A percentile compares a stretch with the other conserved stretches of the same genome.
Evolutionary conservation across 345 rosid genomes (phyloP).

Genomic region (thale cress (Arabidopsis thaliana)): DNA sequence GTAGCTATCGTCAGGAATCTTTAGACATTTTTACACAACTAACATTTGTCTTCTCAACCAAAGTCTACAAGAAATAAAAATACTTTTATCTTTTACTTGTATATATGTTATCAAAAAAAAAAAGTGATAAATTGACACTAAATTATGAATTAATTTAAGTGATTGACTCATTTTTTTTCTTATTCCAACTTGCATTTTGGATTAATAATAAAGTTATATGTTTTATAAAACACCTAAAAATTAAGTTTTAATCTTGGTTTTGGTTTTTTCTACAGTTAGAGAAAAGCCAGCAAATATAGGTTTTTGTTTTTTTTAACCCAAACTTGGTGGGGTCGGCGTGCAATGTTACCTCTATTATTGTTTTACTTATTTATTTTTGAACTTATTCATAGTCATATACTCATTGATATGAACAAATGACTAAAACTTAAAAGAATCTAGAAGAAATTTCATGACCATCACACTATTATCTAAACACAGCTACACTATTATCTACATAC

Average conservation of each 20-base stretch:
- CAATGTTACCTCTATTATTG: conserved; percentile 26
- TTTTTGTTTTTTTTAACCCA: not conserved
- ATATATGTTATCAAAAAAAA: no score
- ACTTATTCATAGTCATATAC: not conserved
- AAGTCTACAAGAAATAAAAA: not conserved
- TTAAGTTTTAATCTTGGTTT: not conserved
- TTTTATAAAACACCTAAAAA: no score
- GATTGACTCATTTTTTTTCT: no score
- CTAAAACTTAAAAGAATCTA: not conserved
- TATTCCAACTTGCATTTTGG: no score
- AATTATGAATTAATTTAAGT: no score
- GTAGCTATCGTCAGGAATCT: conserved; percentile 26
- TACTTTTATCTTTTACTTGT: not conserved
- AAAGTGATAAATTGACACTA: no score
- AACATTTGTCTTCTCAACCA: not conserved
- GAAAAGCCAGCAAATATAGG: conserved; percentile 2
- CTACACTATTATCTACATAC: not conserved
- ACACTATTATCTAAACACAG: not conserved
- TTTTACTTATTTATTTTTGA: not conserved
- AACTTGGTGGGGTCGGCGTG: conserved; percentile 36
- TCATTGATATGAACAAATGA: not conserved
- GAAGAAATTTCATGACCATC: not conserved
- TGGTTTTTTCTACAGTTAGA: not conserved
- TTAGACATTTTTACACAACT: conserved; percentile 11
- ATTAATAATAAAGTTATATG: not conserved